Percentiles rank a stretch among this genome's conserved stretches.
Evolutionary conservation across 208 protist genomes (phyloP).

Genomic region (Trypanosoma congolense): DNA sequence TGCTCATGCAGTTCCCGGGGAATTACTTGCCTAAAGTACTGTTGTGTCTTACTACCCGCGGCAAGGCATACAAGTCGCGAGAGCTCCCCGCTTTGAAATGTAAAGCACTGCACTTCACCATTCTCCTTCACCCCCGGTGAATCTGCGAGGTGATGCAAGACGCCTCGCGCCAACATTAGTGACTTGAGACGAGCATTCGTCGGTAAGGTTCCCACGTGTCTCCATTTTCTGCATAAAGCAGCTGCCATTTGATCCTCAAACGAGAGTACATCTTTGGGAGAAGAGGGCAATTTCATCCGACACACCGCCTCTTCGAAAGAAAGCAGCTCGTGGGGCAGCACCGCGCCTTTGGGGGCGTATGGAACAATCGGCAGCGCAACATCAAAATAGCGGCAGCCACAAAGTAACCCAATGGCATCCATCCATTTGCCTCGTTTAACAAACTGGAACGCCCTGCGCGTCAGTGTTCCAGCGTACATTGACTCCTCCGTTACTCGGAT

Average conservation of each 20-base stretch:
- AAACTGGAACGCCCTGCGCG: constrained; percentile 27
- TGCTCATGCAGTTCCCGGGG: constrained; percentile 28
- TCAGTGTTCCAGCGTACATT: constrained; percentile 67
- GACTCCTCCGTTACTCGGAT: constrained; percentile 23
- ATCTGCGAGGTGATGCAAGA: neutral
- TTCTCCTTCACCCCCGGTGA: neutral
- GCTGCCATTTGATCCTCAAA: constrained; percentile 38
- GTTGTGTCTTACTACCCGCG: constrained; percentile 30
- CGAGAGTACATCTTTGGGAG: neutral
- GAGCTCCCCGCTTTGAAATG: constrained; percentile 36
- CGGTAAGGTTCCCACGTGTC: neutral
- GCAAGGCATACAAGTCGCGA: constrained; percentile 37
- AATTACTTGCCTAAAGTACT: constrained; percentile 60
- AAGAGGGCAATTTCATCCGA: constrained; percentile 1
- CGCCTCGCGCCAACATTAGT: constrained; percentile 24
- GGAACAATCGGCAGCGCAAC: constrained; percentile 21
- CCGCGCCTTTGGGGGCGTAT: constrained; percentile 10
- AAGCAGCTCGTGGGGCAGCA: constrained; percentile 15
- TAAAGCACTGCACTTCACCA: constrained; percentile 37
- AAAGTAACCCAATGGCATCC: constrained; percentile 29
- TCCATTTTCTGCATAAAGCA: constrained; percentile 36
- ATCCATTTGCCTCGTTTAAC: constrained; percentile 19
- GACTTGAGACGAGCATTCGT: constrained; percentile 26
- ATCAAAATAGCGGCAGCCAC: constrained; percentile 29
- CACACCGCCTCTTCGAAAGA: constrained; percentile 17